Conservation (phyloP, 1,284 basidiomycete species). For the Filobasidium uniguttulatum region DNA sequence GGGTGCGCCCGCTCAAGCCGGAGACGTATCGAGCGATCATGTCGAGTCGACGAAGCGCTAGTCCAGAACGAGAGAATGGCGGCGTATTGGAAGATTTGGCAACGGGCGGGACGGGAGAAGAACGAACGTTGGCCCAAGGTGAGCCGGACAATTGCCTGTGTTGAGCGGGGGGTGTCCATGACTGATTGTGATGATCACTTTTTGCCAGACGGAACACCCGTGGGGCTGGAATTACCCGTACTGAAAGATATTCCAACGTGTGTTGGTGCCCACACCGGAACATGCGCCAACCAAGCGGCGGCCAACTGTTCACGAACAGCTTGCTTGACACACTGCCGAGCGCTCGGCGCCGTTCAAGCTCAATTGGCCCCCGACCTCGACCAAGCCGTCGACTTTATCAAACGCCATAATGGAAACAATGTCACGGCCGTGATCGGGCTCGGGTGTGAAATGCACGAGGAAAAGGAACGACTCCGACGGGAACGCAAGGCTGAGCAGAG, state of each 20-base stretch:
- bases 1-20: constrained; percentile 47
- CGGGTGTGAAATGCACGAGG: constrained; percentile 38
- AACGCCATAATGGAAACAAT: constrained; percentile 19
- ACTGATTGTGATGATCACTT: not conserved
- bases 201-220: not conserved
- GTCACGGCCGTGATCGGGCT: constrained; percentile 29
- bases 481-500: constrained; percentile 35
- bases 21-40: not conserved
- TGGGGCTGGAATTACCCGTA: not conserved
- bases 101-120: constrained; percentile 15
- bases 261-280: not conserved
- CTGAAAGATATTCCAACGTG: constrained; percentile 3
- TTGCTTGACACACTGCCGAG: constrained; percentile 35
- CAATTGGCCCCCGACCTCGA: constrained; percentile 22
- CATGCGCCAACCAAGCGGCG: constrained; percentile 27
- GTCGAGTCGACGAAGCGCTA: not conserved
- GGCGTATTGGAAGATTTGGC: constrained; percentile 11
- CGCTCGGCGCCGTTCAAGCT: constrained; percentile 24
- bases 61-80: not conserved
- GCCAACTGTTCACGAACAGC: constrained; percentile 27
- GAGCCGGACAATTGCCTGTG: too few relatives aligned
- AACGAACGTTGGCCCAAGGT: constrained; percentile 5
- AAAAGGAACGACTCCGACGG: constrained; percentile 28
- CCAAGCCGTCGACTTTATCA: constrained; percentile 24
- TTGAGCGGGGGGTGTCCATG: not conserved